Base-by-base conservation (phyloP, 257 asterid species). In the Henckelia pumila region DNA sequence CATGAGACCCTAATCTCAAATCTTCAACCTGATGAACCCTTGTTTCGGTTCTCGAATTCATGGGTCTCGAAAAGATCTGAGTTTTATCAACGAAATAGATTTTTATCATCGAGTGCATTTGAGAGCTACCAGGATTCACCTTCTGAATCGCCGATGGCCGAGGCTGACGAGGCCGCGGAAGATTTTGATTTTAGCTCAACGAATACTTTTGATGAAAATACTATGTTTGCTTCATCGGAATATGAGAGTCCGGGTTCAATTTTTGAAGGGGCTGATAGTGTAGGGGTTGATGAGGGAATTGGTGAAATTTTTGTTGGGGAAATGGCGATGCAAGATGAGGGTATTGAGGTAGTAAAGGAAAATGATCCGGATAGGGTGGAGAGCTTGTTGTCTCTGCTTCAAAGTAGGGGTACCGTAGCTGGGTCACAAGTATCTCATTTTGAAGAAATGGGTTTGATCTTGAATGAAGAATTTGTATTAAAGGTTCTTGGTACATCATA, bases 341-440 rank as follows among this genome's bases (percentile, higher is more conserved):
- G 72, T 50, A n/a, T 17, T 37, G 83, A 64, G 40, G 40, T 70
- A 61, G 76, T 59, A 16, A 78, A 64, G 74, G 76, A 75, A 67
- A 72, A 78, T 67, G 88, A 80, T 74, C 60, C 21, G 4, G 87
- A 88, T 71, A 80, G 73, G 63, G 76, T 92, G 60, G 90, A 88
- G 79, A 53, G 56, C 64, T 73, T 93, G 68, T 64, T 93, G 86
- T 85, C 90, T 59, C 76, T 92, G 79, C 90, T 92, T 70, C 94
- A 85, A 81, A 83, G 88, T 69, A 79, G 89, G 59, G 89, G 82
- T 30, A 28, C 57, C 0, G 68, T 62, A 44, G 75, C 44, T 55
- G 84, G 78, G 66, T 79, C 95, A 21, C 67, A 85, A 40, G 95
- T 78, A 66, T 66, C 78, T 72, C 71, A 72, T 69, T 80, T 88